Evolutionary conservation across 2,329 filamentous ascomycete species (phyloP), one percentile per base, ranked within the genome.

Genomic region (Cladorrhinum sp.): DNA sequence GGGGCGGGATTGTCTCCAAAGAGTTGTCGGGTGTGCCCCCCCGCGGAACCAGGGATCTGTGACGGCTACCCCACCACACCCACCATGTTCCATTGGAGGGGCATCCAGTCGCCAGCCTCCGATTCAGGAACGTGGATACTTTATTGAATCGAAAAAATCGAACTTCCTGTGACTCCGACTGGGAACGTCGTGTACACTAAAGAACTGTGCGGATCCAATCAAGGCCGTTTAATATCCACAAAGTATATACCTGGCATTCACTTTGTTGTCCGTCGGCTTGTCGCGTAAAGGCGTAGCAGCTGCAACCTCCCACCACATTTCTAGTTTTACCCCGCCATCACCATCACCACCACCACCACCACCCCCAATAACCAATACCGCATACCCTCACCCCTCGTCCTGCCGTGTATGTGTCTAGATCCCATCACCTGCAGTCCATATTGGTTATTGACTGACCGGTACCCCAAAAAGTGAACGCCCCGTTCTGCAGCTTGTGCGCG

Each of bases 61-160:
- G n/a, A 60, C 12, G 52, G 52, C 49, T 58, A 55, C 63, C 64
- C 62, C 66, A 65, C 66, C 66, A 65, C 42, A 46, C 42, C 42
- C 42, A 62, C 54, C 65, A 55, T 65, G 26, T 59, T 50, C 46
- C 65, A 55, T n/a, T 36, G 60, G 61, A 58, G 61, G 62, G 60
- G 68, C 68, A 69, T 46, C 69, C 69, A 70, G 62, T 67, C 63
- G 64, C 62, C 64, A 49, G 28, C 65, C 70, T 74, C 74, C 73
- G 74, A 75, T 75, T 62, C 68, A 75, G 74, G 74, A 76, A 76
- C 73, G 73, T 76, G 74, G 73, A 70, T 70, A 70, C 50, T 42
- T 23, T n/a, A n/a, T 23, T 48, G 24, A 30, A 56, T 36, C 33
- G 33, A 62, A 65, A 65, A 66, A 62, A 59, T 60, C 59, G n/a